Evolutionary conservation across 2,329 filamentous ascomycete genomes (phyloP).

Genomic region (Chlorencoelia australis): DNA sequence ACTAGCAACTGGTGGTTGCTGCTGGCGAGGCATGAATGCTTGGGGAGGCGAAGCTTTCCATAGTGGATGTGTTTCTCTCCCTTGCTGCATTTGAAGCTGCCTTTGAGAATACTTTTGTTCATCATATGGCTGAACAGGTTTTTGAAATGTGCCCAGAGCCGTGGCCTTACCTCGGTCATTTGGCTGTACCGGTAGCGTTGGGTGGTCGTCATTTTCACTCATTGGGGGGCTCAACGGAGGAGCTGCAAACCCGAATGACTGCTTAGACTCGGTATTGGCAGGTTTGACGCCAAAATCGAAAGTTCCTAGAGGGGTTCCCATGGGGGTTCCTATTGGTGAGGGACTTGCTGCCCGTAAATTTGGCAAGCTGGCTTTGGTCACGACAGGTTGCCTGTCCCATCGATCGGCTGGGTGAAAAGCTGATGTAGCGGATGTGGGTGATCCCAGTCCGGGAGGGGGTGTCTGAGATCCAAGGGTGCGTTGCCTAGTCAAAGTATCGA

Average conservation of each 20-base stretch:
- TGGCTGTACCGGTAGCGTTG: slow-evolving; percentile 56
- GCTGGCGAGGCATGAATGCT: slow-evolving; percentile 19
- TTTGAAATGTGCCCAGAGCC: slow-evolving; percentile 60
- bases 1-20: slow-evolving; percentile 29
- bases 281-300: slow-evolving; percentile 29
- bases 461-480: slow-evolving; percentile 28
- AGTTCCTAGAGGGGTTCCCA: slow-evolving; percentile 31
- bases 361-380: slow-evolving; percentile 53
- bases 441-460: slow-evolving; percentile 18
- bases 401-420: slow-evolving; percentile 36
- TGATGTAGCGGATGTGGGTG: slow-evolving; percentile 22
- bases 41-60: slow-evolving; percentile 21
- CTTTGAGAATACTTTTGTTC: slow-evolving; percentile 77
- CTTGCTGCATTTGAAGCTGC: slow-evolving; percentile 70
- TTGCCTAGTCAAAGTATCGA: slow-evolving; percentile 68
- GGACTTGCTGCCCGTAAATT: slow-evolving; percentile 52
- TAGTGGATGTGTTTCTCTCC: slow-evolving; percentile 49
- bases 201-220: slow-evolving; percentile 61
- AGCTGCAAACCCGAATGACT: slow-evolving; percentile 30
- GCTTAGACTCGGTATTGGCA: slow-evolving; percentile 24
- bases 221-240: slow-evolving; percentile 59
- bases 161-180: slow-evolving; percentile 76
- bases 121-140: slow-evolving; percentile 67
- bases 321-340: slow-evolving; percentile 26
- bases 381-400: slow-evolving; percentile 38